Evolutionary conservation across 2,329 filamentous ascomycete genomes (phyloP).

Genomic region (Paraconiothyrium sp.): DNA sequence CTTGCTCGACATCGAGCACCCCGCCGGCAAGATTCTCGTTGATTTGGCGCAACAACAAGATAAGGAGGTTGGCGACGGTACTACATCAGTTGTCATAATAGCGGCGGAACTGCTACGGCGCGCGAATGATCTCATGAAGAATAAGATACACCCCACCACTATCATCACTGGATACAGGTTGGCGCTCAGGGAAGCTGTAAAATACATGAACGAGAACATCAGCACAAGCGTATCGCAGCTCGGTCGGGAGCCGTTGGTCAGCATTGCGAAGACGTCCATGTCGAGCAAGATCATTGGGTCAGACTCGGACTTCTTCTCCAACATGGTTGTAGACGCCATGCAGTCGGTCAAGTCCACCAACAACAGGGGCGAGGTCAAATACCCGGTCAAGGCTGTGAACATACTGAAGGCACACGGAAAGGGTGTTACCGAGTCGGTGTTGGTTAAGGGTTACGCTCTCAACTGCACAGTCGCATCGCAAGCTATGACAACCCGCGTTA

Average conservation of each 20-base stretch:
- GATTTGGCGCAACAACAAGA: conserved; percentile 98
- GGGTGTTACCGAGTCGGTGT: conserved; percentile 83
- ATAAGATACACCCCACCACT: conserved; percentile 98
- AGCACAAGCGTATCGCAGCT: conserved; percentile 94
- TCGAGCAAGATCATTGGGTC: conserved; percentile 98
- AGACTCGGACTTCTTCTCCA: conserved; percentile 95
- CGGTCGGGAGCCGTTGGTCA: conserved; percentile 88
- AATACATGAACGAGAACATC: conserved; percentile 99
- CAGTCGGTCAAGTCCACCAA: conserved; percentile 93
- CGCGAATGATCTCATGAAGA: conserved; percentile 98
- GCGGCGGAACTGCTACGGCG: conserved; percentile 92
- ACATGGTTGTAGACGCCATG: conserved; percentile 98
- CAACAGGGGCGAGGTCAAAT: conserved; percentile 89
- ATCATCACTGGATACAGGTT: conserved; percentile 99
- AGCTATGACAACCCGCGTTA: conserved; percentile 93
- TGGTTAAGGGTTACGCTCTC: conserved; percentile 95
- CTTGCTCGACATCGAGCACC: conserved; percentile 96
- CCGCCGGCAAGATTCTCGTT: conserved; percentile 97
- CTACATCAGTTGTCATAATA: conserved; percentile 96
- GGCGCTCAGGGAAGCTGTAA: conserved; percentile 92
- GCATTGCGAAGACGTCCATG: conserved; percentile 98
- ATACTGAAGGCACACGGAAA: conserved; percentile 98
- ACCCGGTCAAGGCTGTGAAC: conserved; percentile 98
- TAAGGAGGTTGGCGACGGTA: conserved; percentile 98
- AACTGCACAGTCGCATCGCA: conserved; percentile 99